phyloP scores from a whole-genome alignment of 306 rosid genomes.

The Abrus precatorius region DNA sequence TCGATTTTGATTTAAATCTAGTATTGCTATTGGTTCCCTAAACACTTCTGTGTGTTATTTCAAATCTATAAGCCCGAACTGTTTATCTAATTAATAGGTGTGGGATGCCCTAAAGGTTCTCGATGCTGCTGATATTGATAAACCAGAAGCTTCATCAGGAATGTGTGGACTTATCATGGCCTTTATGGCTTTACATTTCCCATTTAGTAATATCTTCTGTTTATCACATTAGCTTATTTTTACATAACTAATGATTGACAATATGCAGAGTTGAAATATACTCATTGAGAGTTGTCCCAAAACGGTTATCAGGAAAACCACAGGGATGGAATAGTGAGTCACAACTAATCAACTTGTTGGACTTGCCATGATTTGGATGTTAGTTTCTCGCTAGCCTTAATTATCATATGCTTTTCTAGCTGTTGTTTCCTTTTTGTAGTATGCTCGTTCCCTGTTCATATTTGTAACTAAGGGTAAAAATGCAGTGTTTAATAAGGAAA shows the following conservation, averaged over 20 bases:
- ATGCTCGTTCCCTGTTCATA: slow-evolving; percentile 4
- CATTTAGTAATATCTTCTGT: slow-evolving; percentile 2
- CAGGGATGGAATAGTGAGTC: slow-evolving; percentile 86
- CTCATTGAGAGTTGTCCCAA: slow-evolving; percentile 74
- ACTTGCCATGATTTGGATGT: slow-evolving; percentile 42
- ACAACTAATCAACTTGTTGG: slow-evolving; percentile 44
- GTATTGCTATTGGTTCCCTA: neutral
- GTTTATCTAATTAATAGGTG: slow-evolving; percentile 53
- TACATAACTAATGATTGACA: slow-evolving; percentile 8
- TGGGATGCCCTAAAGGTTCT: slow-evolving; percentile 85
- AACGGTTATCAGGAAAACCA: slow-evolving; percentile 70
- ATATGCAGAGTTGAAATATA: slow-evolving; percentile 71
- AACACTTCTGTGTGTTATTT: neutral
- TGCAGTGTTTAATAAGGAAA: slow-evolving; percentile 7
- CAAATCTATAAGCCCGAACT: slow-evolving; percentile 1
- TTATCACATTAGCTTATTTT: slow-evolving; percentile 31
- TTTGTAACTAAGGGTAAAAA: slow-evolving; percentile 27
- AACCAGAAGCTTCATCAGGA: slow-evolving; percentile 62
- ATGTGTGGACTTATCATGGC: slow-evolving; percentile 51
- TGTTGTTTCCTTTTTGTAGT: slow-evolving; percentile 6
- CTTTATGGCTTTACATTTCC: neutral
- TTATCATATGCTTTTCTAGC: neutral
- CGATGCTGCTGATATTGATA: slow-evolving; percentile 77
- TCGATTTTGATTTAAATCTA: slow-evolving; percentile 16
- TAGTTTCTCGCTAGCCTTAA: slow-evolving; percentile 33